phyloP scores from a whole-genome alignment of 1,284 basidiomycete genomes.

The Xerocomus amazonicus region DNA sequence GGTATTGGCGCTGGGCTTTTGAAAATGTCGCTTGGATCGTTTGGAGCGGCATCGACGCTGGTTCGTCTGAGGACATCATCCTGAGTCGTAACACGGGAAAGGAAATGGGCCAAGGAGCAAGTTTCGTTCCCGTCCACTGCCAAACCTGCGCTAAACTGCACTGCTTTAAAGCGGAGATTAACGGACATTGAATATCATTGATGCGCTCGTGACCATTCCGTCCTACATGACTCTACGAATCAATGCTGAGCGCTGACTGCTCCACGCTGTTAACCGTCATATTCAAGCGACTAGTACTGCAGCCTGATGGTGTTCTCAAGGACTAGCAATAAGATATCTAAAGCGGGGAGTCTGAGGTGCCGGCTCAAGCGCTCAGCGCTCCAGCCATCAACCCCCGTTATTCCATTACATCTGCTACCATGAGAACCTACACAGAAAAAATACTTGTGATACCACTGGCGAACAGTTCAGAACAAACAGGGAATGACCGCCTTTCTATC shows the following conservation, averaged over 20 bases:
- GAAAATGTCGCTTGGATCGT: constrained; percentile 23
- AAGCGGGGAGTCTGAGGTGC: no score
- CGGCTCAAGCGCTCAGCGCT: no score
- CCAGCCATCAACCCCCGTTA: no score
- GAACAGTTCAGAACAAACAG: constrained; percentile 45
- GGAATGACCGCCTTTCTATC: constrained; percentile 66
- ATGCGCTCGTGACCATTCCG: no score
- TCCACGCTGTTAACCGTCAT: no score
- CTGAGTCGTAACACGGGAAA: constrained; percentile 12
- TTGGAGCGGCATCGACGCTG: constrained; percentile 27
- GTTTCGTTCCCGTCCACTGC: background rate
- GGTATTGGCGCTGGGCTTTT: constrained; percentile 65
- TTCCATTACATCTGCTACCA: no score
- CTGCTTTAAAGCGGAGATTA: constrained; percentile 15
- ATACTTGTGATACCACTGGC: background rate
- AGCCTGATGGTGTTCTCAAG: no score
- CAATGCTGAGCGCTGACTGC: no score
- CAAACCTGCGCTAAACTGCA: background rate
- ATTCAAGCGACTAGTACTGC: no score
- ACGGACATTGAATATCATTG: constrained; percentile 7
- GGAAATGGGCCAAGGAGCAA: background rate
- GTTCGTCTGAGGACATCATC: constrained; percentile 36
- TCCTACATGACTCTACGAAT: no score
- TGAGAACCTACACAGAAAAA: no score
- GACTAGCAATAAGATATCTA: no score